Base-by-base conservation (phyloP, 305 asterid genomes). In the Euphrasia arctica region DNA sequence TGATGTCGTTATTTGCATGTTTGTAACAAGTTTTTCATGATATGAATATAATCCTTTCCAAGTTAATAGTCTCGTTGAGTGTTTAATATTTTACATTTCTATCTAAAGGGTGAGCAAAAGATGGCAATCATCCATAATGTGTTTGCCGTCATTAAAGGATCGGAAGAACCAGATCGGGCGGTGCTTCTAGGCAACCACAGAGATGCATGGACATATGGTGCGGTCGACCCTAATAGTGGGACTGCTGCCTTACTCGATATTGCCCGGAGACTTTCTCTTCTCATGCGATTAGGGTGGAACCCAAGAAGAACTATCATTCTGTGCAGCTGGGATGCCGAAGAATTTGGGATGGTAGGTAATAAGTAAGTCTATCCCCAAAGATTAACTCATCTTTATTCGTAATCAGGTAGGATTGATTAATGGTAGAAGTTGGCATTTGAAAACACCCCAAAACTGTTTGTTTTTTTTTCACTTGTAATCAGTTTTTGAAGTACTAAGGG, bases 151-250 rank as follows among this genome's bases (percentile, higher is more conserved):
- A 80, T 86, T 69, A 74, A 74, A 65, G 97, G 98, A 63, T 72
- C 73, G 12, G 95, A 93, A 66, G 98, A 93, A 72, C 85, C 95
- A 0, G 97, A 90, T 54, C 91, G 96, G 3, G 64, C 76, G 43
- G 84, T 93, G 63, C 73, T 90, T 75, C 75, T 93, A 29, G 98
- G 98, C 8, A 93, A 93, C 79, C 98, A 93, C 70, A 84, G 98
- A 80, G 98, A 93, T 84, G 98, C 98, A 32, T 93, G 98, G 98
- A 93, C 97, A 45, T 93, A 81, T 66, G 98, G 98, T 42, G 98
- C 98, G 4, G 98, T 93, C 34, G 98, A 93, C 68, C 98, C 98
- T 4, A 93, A 83, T 72, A 93, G 98, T 45, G 98, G 97, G 74
- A 93, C 98, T 2, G 87, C 98, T 63, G 86, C 91, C 65, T 69